Evolutionary conservation across 352 stramenopile species (phyloP).

Genomic region (Phytopythium helicoides): DNA sequence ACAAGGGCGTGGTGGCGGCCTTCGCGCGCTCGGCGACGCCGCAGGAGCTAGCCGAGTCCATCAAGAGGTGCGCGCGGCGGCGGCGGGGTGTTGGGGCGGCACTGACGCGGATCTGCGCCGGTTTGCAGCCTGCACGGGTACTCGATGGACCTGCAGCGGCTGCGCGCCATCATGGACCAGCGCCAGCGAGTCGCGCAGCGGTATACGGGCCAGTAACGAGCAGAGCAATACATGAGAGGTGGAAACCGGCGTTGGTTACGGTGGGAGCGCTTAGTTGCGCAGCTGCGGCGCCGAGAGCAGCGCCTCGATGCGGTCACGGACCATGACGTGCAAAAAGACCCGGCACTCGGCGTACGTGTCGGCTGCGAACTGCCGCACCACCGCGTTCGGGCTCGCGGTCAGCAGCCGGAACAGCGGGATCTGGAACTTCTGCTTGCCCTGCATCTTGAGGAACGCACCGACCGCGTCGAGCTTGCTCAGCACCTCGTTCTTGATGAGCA

Average conservation of each 20-base stretch:
- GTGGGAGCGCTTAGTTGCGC: constrained; percentile 8
- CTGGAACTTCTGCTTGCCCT: constrained; percentile 84
- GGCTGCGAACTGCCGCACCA: constrained; percentile 38
- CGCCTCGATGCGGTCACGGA: constrained; percentile 61
- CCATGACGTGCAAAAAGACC: constrained; percentile 71
- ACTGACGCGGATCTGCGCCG: not conserved
- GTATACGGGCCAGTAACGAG: too few relatives aligned
- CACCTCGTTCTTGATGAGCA: constrained; percentile 67
- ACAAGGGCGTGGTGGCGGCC: not conserved
- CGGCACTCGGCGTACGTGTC: constrained; percentile 44
- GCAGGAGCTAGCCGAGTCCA: constrained; percentile 19
- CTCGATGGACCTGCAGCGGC: constrained; percentile 30
- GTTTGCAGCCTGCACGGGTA: constrained; percentile 27
- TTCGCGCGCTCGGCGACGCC: not conserved
- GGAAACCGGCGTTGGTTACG: not conserved
- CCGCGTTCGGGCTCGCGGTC: constrained; percentile 32
- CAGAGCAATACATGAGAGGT: too few relatives aligned
- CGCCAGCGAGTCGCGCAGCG: not conserved
- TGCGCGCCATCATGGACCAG: constrained; percentile 23
- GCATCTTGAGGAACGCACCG: constrained; percentile 50
- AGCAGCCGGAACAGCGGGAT: constrained; percentile 69
- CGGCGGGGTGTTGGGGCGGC: not conserved
- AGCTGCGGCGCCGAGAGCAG: constrained; percentile 33
- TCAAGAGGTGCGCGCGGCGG: constrained; percentile 17
- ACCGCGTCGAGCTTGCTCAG: constrained; percentile 43